Percentiles rank a stretch among this genome's conserved stretches.
phyloP scores from a whole-genome alignment of 441 rosid species.

The Arabidopsis hybrid region DNA sequence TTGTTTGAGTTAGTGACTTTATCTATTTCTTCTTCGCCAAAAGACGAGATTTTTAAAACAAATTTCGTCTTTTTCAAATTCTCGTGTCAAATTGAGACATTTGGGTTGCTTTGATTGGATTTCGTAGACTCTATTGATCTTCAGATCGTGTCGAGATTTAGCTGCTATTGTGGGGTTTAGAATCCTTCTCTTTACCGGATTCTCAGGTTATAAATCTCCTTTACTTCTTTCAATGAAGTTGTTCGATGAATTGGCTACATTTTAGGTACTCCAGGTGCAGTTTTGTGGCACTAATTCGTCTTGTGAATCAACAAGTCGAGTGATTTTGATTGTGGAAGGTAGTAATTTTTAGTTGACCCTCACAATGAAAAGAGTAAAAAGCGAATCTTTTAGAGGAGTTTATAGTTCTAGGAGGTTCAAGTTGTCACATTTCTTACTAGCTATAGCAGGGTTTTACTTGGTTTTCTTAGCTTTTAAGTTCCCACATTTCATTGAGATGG shows the following conservation, averaged over 20 bases:
- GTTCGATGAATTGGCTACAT: slow-evolving; percentile 38
- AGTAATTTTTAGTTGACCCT: slow-evolving; percentile 34
- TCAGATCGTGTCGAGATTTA: slow-evolving; percentile 39
- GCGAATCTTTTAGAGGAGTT: slow-evolving; percentile 53
- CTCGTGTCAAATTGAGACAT: slow-evolving; percentile 16
- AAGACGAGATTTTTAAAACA: not conserved
- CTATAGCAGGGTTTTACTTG: slow-evolving; percentile 69
- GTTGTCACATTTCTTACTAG: slow-evolving; percentile 77
- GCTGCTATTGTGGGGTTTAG: slow-evolving; percentile 15
- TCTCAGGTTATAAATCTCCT: slow-evolving; percentile 30
- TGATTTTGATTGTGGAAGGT: slow-evolving; percentile 35
- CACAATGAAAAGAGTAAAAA: slow-evolving; percentile 78
- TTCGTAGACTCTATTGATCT: slow-evolving; percentile 24
- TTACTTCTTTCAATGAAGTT: slow-evolving; percentile 18
- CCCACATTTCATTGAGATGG: slow-evolving; percentile 78
- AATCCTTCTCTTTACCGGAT: not conserved
- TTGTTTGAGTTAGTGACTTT: not conserved
- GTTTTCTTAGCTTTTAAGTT: slow-evolving; percentile 80
- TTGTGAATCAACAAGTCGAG: slow-evolving; percentile 36
- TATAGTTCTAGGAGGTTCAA: slow-evolving; percentile 67
- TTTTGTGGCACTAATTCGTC: not conserved
- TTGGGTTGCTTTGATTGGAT: slow-evolving; percentile 42
- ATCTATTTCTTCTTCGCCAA: slow-evolving; percentile 20
- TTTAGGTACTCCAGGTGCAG: slow-evolving; percentile 35
- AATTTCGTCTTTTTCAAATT: not conserved